A percentile compares a stretch with the other conserved stretches of the same genome.
phyloP scores from a whole-genome alignment of 805 yeast species.

The Candida nemodendra region DNA sequence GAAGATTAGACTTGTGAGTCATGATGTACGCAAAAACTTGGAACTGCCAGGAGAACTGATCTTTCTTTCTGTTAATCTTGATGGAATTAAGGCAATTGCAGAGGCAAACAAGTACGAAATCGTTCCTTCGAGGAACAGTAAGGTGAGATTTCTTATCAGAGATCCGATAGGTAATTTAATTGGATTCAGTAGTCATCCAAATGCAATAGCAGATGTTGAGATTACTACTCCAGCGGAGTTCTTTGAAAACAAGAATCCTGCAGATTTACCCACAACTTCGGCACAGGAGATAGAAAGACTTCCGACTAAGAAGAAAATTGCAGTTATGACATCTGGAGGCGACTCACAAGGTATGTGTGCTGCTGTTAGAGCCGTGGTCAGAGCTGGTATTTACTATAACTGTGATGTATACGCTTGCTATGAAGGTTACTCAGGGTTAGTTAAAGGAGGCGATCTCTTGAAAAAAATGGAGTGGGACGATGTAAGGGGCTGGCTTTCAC shows the following conservation, averaged over 20 bases:
- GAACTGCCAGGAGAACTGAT: slow-evolving; percentile 37
- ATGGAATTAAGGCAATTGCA: slow-evolving; percentile 22
- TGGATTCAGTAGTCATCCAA: slow-evolving; percentile 50
- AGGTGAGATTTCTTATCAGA: slow-evolving; percentile 35
- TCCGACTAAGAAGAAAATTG: slow-evolving; percentile 46
- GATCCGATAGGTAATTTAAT: slow-evolving; percentile 69
- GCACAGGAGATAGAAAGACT: slow-evolving; percentile 1
- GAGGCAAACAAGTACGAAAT: slow-evolving; percentile 18
- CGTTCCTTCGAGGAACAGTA: slow-evolving; percentile 14
- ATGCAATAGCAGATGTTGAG: slow-evolving; percentile 34
- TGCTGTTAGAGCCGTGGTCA: slow-evolving; percentile 89
- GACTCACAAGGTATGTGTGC: slow-evolving; percentile 99
- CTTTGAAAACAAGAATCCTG: slow-evolving; percentile 3
- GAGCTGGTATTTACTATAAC: slow-evolving; percentile 82
- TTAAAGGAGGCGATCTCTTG: slow-evolving; percentile 75
- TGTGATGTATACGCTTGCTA: slow-evolving; percentile 90
- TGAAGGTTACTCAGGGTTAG: slow-evolving; percentile 95
- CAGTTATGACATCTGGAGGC: slow-evolving; percentile 98
- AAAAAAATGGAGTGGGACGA: slow-evolving; percentile 87
- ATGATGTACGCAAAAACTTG: slow-evolving; percentile 34
- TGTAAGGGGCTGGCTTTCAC: slow-evolving; percentile 88
- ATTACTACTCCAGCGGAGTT: slow-evolving; percentile 7
- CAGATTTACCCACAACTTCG: slow-evolving; percentile 7
- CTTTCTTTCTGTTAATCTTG: slow-evolving; percentile 42
- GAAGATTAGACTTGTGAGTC: slow-evolving; percentile 43